Evolutionary conservation across 1,284 basidiomycete genomes (phyloP), one percentile per base, ranked within the genome.

Genomic region (Rhodotorula sp.): DNA sequence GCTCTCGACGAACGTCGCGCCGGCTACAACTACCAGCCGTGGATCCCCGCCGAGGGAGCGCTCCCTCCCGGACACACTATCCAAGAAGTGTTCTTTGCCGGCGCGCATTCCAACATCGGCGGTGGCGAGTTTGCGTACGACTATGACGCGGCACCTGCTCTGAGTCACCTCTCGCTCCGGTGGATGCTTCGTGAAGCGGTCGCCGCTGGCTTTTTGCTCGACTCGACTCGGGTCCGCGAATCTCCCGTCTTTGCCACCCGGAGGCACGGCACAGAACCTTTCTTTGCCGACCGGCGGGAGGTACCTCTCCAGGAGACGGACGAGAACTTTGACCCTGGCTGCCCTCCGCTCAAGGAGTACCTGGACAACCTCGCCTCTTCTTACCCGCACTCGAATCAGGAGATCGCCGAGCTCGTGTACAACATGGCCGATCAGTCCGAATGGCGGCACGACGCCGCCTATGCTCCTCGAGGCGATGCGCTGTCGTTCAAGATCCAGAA

Each of bases 1-100:
- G 81, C 88, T 0, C 83, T 90, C 12, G 89, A 90, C 77, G 89
- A 91, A 78, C 85, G 83, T 7, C 85, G 88, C 12, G 85, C 85
- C 54, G 87, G 87, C 78, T 90, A 89, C 82, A 85, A 85, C 69
- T 80, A 84, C 0, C 86, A 86, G 64, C 77, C 82, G 64, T 87
- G 80, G 76, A 57, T 64, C 43, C 64, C 67, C 26, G 46, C 48
- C 48, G 29, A 52, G 34, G 39, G 18, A 3, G 48, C 15, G 7
- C 29, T 43, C 20, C 12, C 16, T 5, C 46, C 51, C 12, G 18
- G 31, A 3, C 47, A 49, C 12, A 29, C 47, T 6, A 34, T 65
- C 48, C 58, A 64, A 21, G 72, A 74, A 49, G 66, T 73, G 0
- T 71, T 64, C 61, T 74, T 71, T 54, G 58, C 59, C 16, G 68